Conservation (phyloP, 768 basidiomycete species). For the Boletus fagicola region DNA sequence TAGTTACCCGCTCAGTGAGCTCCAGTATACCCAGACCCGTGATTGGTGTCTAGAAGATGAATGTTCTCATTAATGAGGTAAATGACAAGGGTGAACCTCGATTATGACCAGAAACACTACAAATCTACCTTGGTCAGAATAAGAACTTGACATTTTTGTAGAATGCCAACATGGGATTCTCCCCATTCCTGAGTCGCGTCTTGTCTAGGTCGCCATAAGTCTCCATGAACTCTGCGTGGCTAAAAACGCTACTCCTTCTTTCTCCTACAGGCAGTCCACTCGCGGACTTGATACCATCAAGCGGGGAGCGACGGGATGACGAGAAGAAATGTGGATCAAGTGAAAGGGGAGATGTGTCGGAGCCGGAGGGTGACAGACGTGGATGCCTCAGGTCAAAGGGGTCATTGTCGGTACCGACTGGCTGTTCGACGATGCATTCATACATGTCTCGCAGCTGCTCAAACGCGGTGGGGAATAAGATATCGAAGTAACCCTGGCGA, state of each 20-base stretch:
- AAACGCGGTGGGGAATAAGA: slow-evolving; percentile 97
- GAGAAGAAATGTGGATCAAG: slow-evolving; percentile 70
- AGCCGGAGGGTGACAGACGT: slow-evolving; percentile 53
- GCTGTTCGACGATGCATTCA: slow-evolving; percentile 72
- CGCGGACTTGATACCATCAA: slow-evolving; percentile 70
- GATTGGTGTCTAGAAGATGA: not conserved
- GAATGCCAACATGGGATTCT: slow-evolving; percentile 85
- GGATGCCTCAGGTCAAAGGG: slow-evolving; percentile 26
- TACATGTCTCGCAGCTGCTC: slow-evolving; percentile 85
- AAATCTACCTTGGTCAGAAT: slow-evolving; percentile 48
- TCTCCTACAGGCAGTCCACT: slow-evolving; percentile 80
- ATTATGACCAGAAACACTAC: not conserved
- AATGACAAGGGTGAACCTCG: not conserved
- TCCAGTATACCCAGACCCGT: not conserved
- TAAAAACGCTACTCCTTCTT: slow-evolving; percentile 79
- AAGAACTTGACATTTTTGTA: slow-evolving; percentile 94
- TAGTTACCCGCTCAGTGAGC: not conserved
- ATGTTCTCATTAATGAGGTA: not conserved
- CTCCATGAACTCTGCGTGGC: slow-evolving; percentile 85
- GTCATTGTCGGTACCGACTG: slow-evolving; percentile 31
- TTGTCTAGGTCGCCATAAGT: slow-evolving; percentile 74
- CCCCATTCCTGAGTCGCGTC: slow-evolving; percentile 75
- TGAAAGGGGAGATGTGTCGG: slow-evolving; percentile 47
- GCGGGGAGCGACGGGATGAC: slow-evolving; percentile 50
- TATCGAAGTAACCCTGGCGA: slow-evolving; percentile 95